These are phyloP conservation scores for Sarocladium brachiariae DNA, from an alignment of 2,329 filamentous ascomycete species.

Conservation along the genomic window DNA sequence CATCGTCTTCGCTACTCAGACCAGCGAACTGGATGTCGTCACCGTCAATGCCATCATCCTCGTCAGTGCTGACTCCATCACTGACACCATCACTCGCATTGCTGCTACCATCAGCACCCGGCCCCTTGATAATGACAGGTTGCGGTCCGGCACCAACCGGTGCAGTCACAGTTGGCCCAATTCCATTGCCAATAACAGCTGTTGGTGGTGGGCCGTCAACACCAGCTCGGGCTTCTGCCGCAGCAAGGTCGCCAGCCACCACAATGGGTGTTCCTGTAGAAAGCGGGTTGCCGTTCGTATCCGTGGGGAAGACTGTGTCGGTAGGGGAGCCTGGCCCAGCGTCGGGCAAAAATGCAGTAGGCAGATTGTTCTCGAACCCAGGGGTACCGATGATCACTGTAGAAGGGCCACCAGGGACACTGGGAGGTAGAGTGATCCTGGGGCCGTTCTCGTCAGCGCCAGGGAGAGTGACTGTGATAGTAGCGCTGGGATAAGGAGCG, in stretches of 20 bases:
- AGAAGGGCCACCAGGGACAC: conserved; percentile 11
- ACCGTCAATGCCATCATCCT: neutral
- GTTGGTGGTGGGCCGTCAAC: neutral
- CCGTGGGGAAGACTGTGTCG: conserved; percentile 15
- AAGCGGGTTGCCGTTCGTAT: conserved; percentile 14
- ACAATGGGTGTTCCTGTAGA: conserved; percentile 13
- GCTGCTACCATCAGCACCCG: neutral
- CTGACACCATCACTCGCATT: neutral
- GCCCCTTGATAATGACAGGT: neutral
- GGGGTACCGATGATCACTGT: conserved; percentile 15
- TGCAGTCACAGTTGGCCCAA: neutral
- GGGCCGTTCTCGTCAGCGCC: conserved; percentile 12
- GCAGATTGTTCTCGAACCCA: conserved; percentile 12
- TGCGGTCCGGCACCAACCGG: neutral
- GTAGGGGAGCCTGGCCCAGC: conserved; percentile 11
- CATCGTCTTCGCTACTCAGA: no score
- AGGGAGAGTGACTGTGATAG: conserved; percentile 12
- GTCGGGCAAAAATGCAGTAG: conserved; percentile 13
- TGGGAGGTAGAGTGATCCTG: conserved; percentile 11
- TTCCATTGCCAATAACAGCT: neutral
- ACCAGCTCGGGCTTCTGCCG: neutral
- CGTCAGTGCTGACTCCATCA: neutral
- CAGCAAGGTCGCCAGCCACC: conserved; percentile 12
- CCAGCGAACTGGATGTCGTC: no score
- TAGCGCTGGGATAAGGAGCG: neutral